Conservation (phyloP, 2,329 filamentous ascomycete genomes). For the Talaromyces funiculosus region DNA sequence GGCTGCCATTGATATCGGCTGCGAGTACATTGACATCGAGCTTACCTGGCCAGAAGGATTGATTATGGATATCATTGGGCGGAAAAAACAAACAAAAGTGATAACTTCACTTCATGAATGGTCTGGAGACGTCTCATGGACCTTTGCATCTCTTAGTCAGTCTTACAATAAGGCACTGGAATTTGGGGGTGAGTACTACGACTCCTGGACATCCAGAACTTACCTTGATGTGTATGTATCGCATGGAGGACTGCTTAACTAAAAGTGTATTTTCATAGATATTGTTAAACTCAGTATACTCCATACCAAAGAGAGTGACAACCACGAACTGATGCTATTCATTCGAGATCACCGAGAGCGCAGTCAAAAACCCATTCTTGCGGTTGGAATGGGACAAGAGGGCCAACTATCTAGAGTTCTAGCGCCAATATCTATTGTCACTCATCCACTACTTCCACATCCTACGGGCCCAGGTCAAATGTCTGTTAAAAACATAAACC, state of each 20-base stretch:
- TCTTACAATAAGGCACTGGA: background rate
- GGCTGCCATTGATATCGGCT: background rate
- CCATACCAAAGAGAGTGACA: background rate
- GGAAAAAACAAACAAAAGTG: background rate
- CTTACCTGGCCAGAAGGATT: background rate
- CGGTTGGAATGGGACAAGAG: background rate
- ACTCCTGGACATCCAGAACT: background rate
- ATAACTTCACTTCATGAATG: conserved; percentile 1
- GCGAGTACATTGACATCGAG: conserved; percentile 5
- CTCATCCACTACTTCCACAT: background rate
- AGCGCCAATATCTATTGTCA: conserved; percentile 1
- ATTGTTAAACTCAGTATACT: conserved; percentile 2
- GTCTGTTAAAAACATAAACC: background rate
- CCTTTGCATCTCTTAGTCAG: background rate
- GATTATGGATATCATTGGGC: background rate
- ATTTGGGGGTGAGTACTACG: background rate
- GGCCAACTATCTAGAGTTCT: conserved; percentile 1
- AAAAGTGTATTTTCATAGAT: background rate
- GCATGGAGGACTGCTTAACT: background rate
- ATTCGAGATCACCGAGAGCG: background rate
- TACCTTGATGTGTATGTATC: background rate
- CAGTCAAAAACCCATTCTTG: conserved; percentile 1
- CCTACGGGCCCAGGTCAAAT: conserved; percentile 1
- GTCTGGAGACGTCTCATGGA: background rate
- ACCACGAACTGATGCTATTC: background rate